These are phyloP conservation scores for Drechslerella dactyloides DNA, from an alignment of 2,329 filamentous ascomycete species.

Conservation along the genomic window DNA sequence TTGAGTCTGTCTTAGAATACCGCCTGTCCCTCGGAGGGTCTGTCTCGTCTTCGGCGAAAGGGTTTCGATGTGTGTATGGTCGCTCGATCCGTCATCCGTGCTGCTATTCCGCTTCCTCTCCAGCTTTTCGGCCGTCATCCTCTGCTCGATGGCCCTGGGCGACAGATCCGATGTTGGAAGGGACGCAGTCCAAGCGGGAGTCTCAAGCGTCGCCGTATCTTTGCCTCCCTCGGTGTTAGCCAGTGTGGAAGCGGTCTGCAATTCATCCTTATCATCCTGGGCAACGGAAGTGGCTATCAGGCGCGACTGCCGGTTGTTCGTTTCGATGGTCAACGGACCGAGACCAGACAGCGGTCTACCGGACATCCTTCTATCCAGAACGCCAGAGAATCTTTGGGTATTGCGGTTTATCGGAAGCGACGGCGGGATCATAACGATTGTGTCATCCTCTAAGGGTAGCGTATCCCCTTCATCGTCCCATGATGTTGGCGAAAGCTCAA, in stretches of 20 bases:
- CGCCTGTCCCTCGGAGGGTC: slow-evolving; percentile 38
- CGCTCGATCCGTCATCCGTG: slow-evolving; percentile 45
- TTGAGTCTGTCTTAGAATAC: slow-evolving; percentile 45
- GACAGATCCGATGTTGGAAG: slow-evolving; percentile 35
- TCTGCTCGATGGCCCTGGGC: slow-evolving; percentile 37
- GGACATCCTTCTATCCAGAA: slow-evolving; percentile 44
- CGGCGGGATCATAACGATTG: slow-evolving; percentile 40
- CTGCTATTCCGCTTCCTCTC: slow-evolving; percentile 39
- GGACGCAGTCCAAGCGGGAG: slow-evolving; percentile 29
- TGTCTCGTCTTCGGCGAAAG: slow-evolving; percentile 41
- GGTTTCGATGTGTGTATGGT: slow-evolving; percentile 46
- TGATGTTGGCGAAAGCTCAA: slow-evolving; percentile 65
- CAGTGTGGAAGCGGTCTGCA: slow-evolving; percentile 14
- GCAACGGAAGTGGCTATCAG: slow-evolving; percentile 18
- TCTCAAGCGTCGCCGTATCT: slow-evolving; percentile 21
- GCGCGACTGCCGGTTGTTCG: slow-evolving; percentile 38
- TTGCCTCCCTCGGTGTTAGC: slow-evolving; percentile 25
- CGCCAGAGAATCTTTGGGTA: slow-evolving; percentile 41
- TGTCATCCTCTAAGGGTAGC: slow-evolving; percentile 31
- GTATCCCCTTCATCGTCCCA: slow-evolving; percentile 43
- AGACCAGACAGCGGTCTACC: slow-evolving; percentile 40
- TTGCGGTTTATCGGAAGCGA: slow-evolving; percentile 24
- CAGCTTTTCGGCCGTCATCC: slow-evolving; percentile 34
- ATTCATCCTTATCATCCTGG: slow-evolving; percentile 26
- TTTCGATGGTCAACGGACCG: slow-evolving; percentile 44